Evolutionary conservation across 108 stramenopile species (phyloP), one percentile per base, ranked within the genome.

Genomic region (Nitzschia sp.): DNA sequence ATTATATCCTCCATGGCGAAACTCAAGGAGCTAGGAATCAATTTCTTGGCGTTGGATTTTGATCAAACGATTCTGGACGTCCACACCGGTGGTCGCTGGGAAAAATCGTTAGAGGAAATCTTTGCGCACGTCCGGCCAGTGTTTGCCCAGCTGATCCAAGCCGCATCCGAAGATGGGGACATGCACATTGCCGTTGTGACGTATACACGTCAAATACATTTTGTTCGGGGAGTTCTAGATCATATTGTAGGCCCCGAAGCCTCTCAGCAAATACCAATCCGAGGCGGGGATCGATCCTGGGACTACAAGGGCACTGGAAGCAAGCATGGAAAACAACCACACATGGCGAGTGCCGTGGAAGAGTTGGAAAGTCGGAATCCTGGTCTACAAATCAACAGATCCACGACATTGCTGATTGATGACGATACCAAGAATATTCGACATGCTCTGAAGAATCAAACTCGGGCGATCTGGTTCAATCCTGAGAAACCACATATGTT

Each of bases 291-390:
- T 70, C 66, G 72, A n/a, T 84, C 89, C 19, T 98, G 95, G 94
- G 30, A 29, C 1, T 96, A 96, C 67, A 73, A 76, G 41, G 95
- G 96, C 27, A 54, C 67, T 17, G 95, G 94, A 15, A 72, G 83
- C 22, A 76, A 48, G 46, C 41, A 72, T 41, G 96, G 97, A 21
- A 98, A 98, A 68, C 97, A 97, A 69, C 54, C 84, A 4, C 84
- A 92, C 76, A 97, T 98, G 88, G 97, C 96, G 3, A 90, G 88
- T 54, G 97, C 96, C 8, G 95, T 85, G 11, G 93, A 96, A 81
- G 96, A 97, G 62, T 55, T 98, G 21, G 77, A 87, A 41, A 50
- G 38, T 5, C 67, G 61, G 6, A 38, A 54, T 31, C 55, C 32
- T 22, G 72, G 32, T 44, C 48, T 81, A 25, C 58, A 65, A 15